Evolutionary conservation across 2,329 filamentous ascomycete genomes (phyloP).

Genomic region (Sphaerulina vaccinii): DNA sequence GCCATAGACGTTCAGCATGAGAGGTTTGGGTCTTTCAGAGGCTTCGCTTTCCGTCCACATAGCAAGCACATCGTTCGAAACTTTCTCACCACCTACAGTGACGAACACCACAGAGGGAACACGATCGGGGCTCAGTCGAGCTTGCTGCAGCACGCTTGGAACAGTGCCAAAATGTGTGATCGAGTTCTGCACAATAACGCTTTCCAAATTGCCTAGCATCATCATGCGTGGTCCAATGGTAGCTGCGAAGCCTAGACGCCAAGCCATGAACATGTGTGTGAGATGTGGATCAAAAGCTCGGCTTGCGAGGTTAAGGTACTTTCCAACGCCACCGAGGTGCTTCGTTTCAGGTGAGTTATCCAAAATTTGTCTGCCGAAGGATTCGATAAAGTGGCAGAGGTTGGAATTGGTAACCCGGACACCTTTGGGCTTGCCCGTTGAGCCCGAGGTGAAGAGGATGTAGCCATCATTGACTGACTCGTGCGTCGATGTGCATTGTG

Average conservation of each 20-base stretch:
- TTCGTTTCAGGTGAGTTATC: background rate
- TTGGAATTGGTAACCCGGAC: conserved; percentile 13
- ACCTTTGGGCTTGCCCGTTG: conserved; percentile 16
- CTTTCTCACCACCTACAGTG: conserved; percentile 4
- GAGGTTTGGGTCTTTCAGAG: background rate
- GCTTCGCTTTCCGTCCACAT: conserved; percentile 1
- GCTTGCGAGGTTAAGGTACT: conserved; percentile 7
- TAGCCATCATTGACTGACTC: background rate
- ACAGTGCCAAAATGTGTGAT: conserved; percentile 4
- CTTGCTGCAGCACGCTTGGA: conserved; percentile 6
- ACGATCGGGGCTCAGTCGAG: background rate
- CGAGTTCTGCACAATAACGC: background rate
- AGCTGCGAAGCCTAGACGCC: conserved; percentile 7
- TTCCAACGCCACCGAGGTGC: background rate
- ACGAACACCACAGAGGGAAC: conserved; percentile 4
- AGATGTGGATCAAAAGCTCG: conserved; percentile 5
- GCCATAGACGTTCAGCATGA: conserved; percentile 4
- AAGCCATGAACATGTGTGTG: conserved; percentile 9
- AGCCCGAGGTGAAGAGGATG: conserved; percentile 14
- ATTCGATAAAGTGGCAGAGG: background rate
- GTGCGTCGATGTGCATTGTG: background rate
- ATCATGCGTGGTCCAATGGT: conserved; percentile 2
- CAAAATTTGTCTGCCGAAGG: background rate
- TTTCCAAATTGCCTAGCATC: background rate
- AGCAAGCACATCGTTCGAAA: conserved; percentile 7